Evolutionary conservation across 768 basidiomycete species (phyloP).

Genomic region (Lactifluus volemus): DNA sequence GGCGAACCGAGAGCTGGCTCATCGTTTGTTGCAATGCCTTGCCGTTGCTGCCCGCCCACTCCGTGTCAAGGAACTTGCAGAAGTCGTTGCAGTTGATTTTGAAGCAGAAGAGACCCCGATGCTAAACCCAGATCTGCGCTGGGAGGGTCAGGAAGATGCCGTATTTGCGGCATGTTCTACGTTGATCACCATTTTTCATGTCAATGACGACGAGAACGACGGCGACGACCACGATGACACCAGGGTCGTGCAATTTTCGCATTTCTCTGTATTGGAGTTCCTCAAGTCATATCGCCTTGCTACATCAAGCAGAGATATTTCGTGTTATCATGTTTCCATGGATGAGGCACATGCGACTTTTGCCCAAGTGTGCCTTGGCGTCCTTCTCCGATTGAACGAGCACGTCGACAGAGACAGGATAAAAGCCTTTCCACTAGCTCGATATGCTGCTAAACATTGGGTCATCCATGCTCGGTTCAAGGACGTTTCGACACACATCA

Average conservation of each 20-base stretch:
- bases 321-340: not conserved
- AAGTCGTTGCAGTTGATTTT: not conserved
- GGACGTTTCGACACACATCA: not conserved
- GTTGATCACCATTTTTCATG: not conserved
- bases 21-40: not conserved
- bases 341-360: not conserved
- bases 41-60: not conserved
- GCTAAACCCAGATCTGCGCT: not conserved
- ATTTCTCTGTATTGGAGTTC: not conserved
- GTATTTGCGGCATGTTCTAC: not conserved
- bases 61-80: not conserved
- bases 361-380: not conserved
- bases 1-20: not conserved
- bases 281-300: not conserved
- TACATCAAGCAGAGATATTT: not conserved
- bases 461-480: not conserved
- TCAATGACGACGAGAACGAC: no score
- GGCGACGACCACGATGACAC: not conserved
- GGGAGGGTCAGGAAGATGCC: not conserved
- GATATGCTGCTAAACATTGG: not conserved
- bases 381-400: not conserved
- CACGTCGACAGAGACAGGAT: not conserved
- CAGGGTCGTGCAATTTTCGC: not conserved
- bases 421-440: not conserved
- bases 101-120: not conserved